Conservation (phyloP, 164 flowering plant species). For the Sedum album region DNA sequence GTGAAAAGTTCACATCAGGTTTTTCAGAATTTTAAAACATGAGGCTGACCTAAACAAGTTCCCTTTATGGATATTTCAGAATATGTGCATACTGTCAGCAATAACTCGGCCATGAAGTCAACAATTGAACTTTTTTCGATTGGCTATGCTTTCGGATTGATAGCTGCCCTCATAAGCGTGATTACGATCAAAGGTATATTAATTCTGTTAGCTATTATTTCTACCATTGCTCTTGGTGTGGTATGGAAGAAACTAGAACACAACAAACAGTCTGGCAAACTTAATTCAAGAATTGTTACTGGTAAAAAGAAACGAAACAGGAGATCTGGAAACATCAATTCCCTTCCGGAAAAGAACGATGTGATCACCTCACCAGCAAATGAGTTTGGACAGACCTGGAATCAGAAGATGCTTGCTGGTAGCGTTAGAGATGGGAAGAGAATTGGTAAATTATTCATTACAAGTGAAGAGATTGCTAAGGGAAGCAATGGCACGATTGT, state of each 20-base stretch:
- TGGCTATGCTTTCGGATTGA: background rate
- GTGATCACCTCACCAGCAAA: background rate
- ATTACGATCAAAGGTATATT: slow-evolving; percentile 7
- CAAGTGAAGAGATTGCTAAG: slow-evolving; percentile 67
- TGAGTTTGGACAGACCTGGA: slow-evolving; percentile 12
- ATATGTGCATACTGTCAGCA: background rate
- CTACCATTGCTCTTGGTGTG: background rate
- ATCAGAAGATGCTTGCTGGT: slow-evolving; percentile 15
- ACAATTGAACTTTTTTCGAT: background rate
- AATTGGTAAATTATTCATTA: slow-evolving; percentile 59
- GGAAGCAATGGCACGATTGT: slow-evolving; percentile 96
- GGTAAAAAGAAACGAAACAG: slow-evolving; percentile 27
- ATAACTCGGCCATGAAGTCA: background rate
- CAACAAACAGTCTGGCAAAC: slow-evolving; percentile 9
- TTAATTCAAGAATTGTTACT: slow-evolving; percentile 9
- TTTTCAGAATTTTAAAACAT: background rate
- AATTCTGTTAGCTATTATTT: slow-evolving; percentile 6
- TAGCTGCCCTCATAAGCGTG: background rate
- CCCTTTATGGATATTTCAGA: background rate
- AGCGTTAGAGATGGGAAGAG: slow-evolving; percentile 32
- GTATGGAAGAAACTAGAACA: slow-evolving; percentile 6
- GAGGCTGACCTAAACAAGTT: background rate
- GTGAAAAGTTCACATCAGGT: background rate
- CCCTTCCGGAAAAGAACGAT: slow-evolving; percentile 10
- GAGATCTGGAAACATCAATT: slow-evolving; percentile 21